Base-by-base conservation (phyloP, 2,329 filamentous ascomycete genomes). In the Colletotrichum caudatum region DNA sequence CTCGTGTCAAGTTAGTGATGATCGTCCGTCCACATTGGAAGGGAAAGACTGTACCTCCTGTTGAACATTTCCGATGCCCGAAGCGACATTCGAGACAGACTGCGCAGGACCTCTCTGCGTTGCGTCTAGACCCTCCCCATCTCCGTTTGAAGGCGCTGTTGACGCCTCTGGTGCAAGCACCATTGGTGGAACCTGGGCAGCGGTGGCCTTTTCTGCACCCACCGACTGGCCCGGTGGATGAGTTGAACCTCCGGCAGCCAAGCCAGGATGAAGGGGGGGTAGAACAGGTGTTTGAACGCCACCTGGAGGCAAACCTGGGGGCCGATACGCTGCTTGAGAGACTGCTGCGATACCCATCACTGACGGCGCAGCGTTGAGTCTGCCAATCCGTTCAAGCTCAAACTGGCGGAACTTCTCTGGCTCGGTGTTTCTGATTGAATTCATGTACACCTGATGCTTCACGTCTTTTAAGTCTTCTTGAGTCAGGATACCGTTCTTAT, bases 391-490 rank as follows among this genome's bases (percentile, higher is more conserved):
- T 61, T 73, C 64, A 29, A 74, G 70, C 64, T 74, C 77, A 37
- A 73, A 50, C 59, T 73, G 77, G 44, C 70, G 71, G 46, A 79
- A 83, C 48, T 78, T 78, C 12, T 72, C 76, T 1, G 81, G 81
- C 37, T 84, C 75, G 3, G 74, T 77, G 51, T 73, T n/a, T 2
- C 81, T 78, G 37, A 83, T 76, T 3, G 74, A 73, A 50, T 82
- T 79, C 71, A 81, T 39, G n/a, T 77, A 76, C 26, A 80, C 75
- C 74, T 81, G 74, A n/a, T 75, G 73, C 23, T 87, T 83, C 0
- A 89, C 89, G 57, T 90, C 87, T 54, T 81, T 82, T 12, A 84
- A 78, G 73, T 94, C 92, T 63, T 92, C 89, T 0, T 84, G 82
- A 0, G 89, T 90, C 29, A 95, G 79, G 23, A 76, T 75, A 16